Conservation (phyloP, 192 early-diverging fungal species). For the Linnemannia hyalina region DNA sequence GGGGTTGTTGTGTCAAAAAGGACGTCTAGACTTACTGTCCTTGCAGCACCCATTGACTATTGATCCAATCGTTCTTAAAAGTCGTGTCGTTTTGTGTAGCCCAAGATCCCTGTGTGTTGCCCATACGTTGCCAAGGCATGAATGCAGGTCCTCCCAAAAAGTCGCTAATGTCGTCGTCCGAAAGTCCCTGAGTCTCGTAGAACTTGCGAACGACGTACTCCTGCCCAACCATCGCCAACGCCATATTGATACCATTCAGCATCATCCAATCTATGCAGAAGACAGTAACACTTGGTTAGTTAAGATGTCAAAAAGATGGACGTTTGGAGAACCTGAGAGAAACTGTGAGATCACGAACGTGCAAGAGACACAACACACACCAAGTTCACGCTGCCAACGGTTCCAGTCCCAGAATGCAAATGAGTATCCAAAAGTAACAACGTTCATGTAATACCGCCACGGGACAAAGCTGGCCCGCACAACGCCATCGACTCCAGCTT, state of each 20-base stretch:
- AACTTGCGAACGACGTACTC: constrained; percentile 38
- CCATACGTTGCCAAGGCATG: constrained; percentile 56
- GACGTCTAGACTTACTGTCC: neutral
- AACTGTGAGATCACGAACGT: neutral
- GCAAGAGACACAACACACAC: neutral
- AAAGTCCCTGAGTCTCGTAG: constrained; percentile 24
- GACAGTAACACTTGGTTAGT: neutral
- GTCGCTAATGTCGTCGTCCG: constrained; percentile 12
- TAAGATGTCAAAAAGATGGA: no score
- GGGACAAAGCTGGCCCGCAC: constrained; percentile 47
- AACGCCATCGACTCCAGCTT: neutral
- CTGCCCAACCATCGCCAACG: constrained; percentile 40
- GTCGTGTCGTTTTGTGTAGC: neutral
- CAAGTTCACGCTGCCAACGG: constrained; percentile 49
- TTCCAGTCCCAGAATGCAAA: constrained; percentile 49
- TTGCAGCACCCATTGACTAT: constrained; percentile 24
- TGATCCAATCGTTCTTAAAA: constrained; percentile 30
- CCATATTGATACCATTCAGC: constrained; percentile 44
- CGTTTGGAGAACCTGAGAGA: neutral
- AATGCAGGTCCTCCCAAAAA: constrained; percentile 37
- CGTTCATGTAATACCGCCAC: constrained; percentile 53
- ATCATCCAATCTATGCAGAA: constrained; percentile 33
- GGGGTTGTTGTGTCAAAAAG: neutral
- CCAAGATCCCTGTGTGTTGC: constrained; percentile 47
- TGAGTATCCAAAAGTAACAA: constrained; percentile 46